phyloP scores from a whole-genome alignment of 306 rosid genomes.

The Cicer judaicum region DNA sequence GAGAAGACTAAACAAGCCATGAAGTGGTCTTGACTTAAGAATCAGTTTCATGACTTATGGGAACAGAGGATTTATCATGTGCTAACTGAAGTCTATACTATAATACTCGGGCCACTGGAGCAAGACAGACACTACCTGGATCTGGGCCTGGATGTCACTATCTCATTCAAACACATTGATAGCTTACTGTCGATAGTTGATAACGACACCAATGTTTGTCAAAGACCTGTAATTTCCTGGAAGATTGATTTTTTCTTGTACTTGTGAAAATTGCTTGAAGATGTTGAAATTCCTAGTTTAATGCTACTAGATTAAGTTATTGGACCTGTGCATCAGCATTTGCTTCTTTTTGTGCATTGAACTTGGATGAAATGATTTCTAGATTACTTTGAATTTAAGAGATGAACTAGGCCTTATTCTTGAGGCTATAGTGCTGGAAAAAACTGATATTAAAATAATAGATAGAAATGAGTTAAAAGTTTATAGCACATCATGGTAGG shows the following conservation, averaged over 20 bases:
- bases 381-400: neutral
- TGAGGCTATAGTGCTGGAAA: too few relatives aligned
- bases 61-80: conserved; percentile 15
- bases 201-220: neutral
- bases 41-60: conserved; percentile 21
- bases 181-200: conserved; percentile 18
- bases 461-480: too few relatives aligned
- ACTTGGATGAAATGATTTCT: neutral
- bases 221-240: neutral
- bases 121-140: neutral
- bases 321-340: neutral
- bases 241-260: conserved; percentile 8
- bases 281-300: conserved; percentile 19
- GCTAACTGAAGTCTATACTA: neutral
- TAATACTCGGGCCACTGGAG: conserved; percentile 9
- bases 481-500: too few relatives aligned
- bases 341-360: neutral
- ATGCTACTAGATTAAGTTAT: conserved; percentile 11
- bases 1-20: conserved; percentile 17
- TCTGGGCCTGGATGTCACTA: conserved; percentile 8
- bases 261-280: neutral
- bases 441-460: too few relatives aligned
- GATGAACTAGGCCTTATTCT: conserved; percentile 3
- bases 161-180: conserved; percentile 17
- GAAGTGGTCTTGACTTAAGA: conserved; percentile 32